phyloP scores from a whole-genome alignment of 164 flowering plant genomes.

The Macadamia integrifolia region DNA sequence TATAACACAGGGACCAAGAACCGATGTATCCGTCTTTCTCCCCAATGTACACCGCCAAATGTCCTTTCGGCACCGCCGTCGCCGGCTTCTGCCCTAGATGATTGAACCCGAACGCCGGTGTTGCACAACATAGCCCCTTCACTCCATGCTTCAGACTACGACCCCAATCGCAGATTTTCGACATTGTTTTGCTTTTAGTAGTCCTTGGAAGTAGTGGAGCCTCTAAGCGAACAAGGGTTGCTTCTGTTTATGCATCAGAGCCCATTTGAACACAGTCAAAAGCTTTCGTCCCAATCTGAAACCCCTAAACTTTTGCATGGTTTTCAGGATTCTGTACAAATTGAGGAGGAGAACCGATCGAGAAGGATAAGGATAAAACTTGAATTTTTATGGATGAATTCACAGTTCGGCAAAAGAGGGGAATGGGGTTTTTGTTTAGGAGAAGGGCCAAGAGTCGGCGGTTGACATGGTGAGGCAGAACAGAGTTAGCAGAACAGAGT shows the following conservation, averaged over 20 bases:
- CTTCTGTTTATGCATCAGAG: conserved; percentile 17
- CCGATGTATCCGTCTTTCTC: conserved; percentile 59
- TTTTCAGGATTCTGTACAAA: background rate
- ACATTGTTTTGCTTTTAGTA: conserved; percentile 20
- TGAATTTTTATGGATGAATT: too few relatives aligned
- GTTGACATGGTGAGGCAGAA: conserved; percentile 48
- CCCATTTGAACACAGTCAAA: conserved; percentile 27
- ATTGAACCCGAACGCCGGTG: conserved; percentile 20
- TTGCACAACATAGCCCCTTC: conserved; percentile 21
- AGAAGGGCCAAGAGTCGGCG: conserved; percentile 65
- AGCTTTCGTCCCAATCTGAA: conserved; percentile 44
- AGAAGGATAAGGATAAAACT: background rate
- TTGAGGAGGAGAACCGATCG: background rate
- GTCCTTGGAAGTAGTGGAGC: background rate
- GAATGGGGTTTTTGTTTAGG: conserved; percentile 13
- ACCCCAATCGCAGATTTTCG: conserved; percentile 49
- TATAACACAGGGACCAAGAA: conserved; percentile 82
- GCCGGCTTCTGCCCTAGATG: conserved; percentile 25
- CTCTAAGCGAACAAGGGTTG: conserved; percentile 5
- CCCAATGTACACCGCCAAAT: conserved; percentile 81
- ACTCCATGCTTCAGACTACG: conserved; percentile 34
- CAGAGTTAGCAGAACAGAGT: conserved; percentile 47
- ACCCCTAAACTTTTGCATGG: conserved; percentile 45
- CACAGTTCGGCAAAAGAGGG: too few relatives aligned
- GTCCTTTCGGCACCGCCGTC: conserved; percentile 60